Evolutionary conservation across 1,139 yeast genomes (phyloP), one percentile per base, ranked within the genome.

Genomic region (Geotrichum reessii): DNA sequence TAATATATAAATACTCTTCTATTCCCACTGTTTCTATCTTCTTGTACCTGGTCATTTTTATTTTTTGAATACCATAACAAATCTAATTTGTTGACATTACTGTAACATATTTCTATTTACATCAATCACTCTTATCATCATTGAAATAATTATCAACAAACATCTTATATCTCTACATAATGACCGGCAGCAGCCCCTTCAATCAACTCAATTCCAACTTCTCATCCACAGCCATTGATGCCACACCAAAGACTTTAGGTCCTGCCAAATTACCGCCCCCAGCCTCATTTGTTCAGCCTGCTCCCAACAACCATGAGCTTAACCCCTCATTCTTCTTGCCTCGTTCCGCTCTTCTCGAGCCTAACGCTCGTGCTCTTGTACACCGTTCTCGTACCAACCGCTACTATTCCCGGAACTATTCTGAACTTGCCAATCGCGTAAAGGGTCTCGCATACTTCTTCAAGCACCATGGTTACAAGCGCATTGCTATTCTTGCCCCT

Each of bases 261-360:
- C 40, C 40, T n/a, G n/a, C 22, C 1, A 40, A 42, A 12, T 22
- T 33, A 8, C 54, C 54, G 14, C 17, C 40, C 27, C 54, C 48
- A 9, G 40, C 59, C 1, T 6, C 40, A 17, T 40, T 50, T 12
- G 56, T 56, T 21, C 17, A 53, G 2, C 61, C 61, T n/a, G 37
- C 14, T 1, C 58, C 61, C 7, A 59, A 67, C 56, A 60, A 62
- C 37, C 76, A 73, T 61, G 72, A 72, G 47, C 64, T 73, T 57
- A 72, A 73, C 60, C 76, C 76, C 1, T 68, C 74, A 8, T 69
- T 67, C 57, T 73, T 73, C 58, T 65, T 73, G 24, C 73, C 72
- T 33, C 63, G 76, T 28, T 66, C 75, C 0, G 75, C 76, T 1
- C 66, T 63, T 14, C 66, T 73, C 55, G 74, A 72, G 61, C 76